Evolutionary conservation across 306 rosid genomes (phyloP).

Genomic region (Castanea mollissima): DNA sequence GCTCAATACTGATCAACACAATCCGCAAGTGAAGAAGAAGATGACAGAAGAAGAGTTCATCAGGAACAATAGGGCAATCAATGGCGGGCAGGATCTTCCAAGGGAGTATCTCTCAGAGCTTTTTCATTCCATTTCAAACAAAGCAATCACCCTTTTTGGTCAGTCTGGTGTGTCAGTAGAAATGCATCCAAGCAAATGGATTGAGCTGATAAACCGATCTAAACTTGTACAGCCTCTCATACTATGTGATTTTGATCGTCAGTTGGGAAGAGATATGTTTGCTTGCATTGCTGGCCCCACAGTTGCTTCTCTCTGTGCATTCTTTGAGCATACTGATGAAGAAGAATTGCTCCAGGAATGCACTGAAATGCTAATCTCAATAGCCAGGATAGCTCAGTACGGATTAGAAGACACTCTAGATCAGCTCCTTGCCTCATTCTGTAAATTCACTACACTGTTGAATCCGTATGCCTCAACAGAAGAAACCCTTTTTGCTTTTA

Average conservation of each 20-base stretch:
- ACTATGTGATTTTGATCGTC: conserved; percentile 51
- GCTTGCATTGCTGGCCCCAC: conserved; percentile 87
- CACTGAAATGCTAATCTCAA: conserved; percentile 79
- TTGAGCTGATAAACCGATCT: conserved; percentile 72
- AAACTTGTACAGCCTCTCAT: conserved; percentile 37
- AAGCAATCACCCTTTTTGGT: conserved; percentile 53
- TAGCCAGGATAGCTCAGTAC: conserved; percentile 73
- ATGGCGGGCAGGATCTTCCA: conserved; percentile 90
- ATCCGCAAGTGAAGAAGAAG: conserved; percentile 94
- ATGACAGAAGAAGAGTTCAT: conserved; percentile 96
- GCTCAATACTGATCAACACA: conserved; percentile 96
- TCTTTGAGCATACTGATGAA: conserved; percentile 83
- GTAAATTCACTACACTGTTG: conserved; percentile 76
- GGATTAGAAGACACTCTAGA: conserved; percentile 92
- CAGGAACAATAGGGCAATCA: conserved; percentile 79
- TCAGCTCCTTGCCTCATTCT: conserved; percentile 73
- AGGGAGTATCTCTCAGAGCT: conserved; percentile 83
- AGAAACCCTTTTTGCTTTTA: conserved; percentile 77
- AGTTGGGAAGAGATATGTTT: conserved; percentile 89
- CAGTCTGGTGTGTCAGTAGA: conserved; percentile 43
- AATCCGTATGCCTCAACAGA: conserved; percentile 94
- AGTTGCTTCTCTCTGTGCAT: conserved; percentile 73
- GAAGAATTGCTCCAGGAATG: conserved; percentile 88
- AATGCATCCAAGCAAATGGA: conserved; percentile 84
- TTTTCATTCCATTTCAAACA: conserved; percentile 60